Conservation (phyloP, 129 eudicot genomes). For the Arctium minus region DNA sequence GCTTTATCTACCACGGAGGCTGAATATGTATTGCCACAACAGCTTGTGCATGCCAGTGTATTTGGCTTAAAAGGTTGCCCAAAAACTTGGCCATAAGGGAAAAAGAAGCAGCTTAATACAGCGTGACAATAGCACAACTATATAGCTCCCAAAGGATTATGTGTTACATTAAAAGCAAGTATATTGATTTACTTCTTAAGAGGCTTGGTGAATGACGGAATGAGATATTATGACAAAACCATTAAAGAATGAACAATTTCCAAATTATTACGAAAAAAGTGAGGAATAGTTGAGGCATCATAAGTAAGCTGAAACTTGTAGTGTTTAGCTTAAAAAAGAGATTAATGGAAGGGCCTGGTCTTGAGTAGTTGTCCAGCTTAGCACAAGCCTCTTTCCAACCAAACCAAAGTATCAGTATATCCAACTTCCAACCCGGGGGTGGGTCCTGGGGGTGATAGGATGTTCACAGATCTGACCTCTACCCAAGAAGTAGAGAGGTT, state of each 20-base stretch:
- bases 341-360: neutral
- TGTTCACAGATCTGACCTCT: neutral
- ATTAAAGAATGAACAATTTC: neutral
- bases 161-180: neutral
- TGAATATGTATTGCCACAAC: neutral
- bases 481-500: neutral
- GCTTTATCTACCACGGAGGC: neutral
- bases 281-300: neutral
- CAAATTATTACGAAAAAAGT: neutral
- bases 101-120: neutral
- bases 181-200: neutral
- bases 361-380: neutral
- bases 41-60: neutral
- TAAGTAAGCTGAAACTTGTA: neutral
- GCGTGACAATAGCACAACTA: neutral
- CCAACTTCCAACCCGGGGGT: neutral
- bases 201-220: neutral
- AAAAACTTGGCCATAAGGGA: neutral
- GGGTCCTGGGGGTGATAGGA: neutral
- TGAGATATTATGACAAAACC: neutral
- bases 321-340: neutral
- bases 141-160: neutral
- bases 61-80: neutral
- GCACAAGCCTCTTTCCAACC: neutral
- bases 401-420: neutral